Conservation (phyloP, 2,329 filamentous ascomycete genomes). For the Xylaria digitata region DNA sequence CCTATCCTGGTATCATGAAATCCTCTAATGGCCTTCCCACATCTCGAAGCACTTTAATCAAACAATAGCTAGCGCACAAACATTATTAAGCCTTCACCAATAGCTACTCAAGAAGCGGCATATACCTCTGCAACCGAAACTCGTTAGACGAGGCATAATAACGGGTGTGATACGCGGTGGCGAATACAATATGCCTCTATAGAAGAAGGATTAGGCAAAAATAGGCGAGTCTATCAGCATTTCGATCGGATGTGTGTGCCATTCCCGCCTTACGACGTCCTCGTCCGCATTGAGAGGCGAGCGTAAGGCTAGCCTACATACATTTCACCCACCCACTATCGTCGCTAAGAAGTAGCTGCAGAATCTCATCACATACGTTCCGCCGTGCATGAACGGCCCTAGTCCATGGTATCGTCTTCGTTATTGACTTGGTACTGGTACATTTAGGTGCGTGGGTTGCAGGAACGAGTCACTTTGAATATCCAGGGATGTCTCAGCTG, state of each 20-base stretch:
- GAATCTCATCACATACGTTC: slow-evolving; percentile 11
- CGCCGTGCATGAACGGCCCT: neutral
- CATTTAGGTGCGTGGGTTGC: neutral
- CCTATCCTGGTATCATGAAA: neutral
- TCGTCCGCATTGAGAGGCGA: neutral
- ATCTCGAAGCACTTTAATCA: neutral
- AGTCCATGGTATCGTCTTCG: neutral
- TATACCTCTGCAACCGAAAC: neutral
- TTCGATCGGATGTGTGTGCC: neutral
- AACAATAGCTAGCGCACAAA: no score
- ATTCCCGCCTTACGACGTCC: neutral
- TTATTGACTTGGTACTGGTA: neutral
- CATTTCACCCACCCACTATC: neutral
- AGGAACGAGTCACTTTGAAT: neutral
- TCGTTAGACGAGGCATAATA: neutral
- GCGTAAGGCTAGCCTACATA: neutral
- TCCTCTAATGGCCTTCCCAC: no score
- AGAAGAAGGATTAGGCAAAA: neutral
- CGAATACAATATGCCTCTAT: neutral
- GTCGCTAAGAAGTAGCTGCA: neutral
- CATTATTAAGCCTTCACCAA: neutral
- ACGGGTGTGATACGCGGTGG: neutral
- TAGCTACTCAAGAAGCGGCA: neutral
- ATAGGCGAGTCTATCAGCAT: neutral
- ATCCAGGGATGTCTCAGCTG: neutral